Evolutionary conservation across 805 yeast species (phyloP).

Genomic region (Candida alai): DNA sequence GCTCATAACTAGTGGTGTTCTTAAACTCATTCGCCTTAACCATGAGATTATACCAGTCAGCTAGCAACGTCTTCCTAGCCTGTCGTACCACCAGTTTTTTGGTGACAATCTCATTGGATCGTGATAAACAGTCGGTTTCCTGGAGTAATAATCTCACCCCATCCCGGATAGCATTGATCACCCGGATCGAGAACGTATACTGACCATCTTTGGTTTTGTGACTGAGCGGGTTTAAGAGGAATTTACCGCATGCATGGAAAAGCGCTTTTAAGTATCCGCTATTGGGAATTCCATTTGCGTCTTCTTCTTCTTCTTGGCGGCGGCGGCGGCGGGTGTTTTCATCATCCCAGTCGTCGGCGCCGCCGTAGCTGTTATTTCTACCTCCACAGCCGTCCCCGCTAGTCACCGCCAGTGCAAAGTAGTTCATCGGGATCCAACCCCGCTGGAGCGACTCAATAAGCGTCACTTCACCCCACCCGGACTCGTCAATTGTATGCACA

Average conservation of each 20-base stretch:
- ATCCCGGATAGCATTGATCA: conserved; percentile 64
- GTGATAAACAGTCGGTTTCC: conserved; percentile 68
- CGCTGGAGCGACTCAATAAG: conserved; percentile 56
- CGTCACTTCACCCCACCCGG: conserved; percentile 89
- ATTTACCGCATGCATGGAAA: conserved; percentile 61
- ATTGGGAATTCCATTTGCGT: conserved; percentile 30
- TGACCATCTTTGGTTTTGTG: conserved; percentile 34
- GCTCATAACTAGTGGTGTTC: conserved; percentile 54
- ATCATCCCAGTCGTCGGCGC: conserved; percentile 24
- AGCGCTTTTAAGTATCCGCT: conserved; percentile 52
- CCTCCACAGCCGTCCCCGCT: conserved; percentile 28
- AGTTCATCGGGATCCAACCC: conserved; percentile 88
- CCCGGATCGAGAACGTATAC: conserved; percentile 52
- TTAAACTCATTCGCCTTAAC: conserved; percentile 71
- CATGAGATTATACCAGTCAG: conserved; percentile 80
- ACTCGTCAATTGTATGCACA: conserved; percentile 72
- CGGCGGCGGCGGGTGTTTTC: conserved; percentile 12
- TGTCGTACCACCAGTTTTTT: conserved; percentile 57
- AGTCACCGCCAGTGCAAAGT: conserved; percentile 49
- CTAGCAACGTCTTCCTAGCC: conserved; percentile 62
- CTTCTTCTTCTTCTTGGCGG: conserved; percentile 26
- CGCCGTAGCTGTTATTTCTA: conserved; percentile 10
- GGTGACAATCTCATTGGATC: conserved; percentile 68
- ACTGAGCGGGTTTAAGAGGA: conserved; percentile 60
- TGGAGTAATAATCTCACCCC: conserved; percentile 65